Base-by-base conservation (phyloP, 805 yeast species). In the Zygosaccharomyces gambellarensis region DNA sequence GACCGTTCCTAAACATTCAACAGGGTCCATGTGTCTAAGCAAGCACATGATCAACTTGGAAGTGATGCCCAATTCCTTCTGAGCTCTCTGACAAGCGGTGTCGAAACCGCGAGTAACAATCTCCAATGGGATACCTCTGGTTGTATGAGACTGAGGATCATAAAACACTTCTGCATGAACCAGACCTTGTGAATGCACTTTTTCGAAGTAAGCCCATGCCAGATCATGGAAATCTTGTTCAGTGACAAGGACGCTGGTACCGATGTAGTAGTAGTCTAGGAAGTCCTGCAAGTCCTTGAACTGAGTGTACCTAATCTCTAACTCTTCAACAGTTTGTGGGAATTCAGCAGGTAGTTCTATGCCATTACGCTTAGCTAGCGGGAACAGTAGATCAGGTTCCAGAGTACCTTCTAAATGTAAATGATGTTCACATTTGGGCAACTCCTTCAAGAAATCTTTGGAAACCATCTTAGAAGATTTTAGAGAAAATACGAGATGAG, bases 401-500 rank as follows among this genome's bases (percentile, higher is more conserved):
- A 87, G 67, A 36, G 95, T 85, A 30, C 95, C 95, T 71, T 87
- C 95, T 40, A 87, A 65, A 68, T 87, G 95, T 52, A 87, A 79
- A 63, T 87, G 95, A 64, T 87, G 92, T 66, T 87, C 95, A 71
- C 94, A 87, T 68, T 87, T 87, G 50, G 95, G 95, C 45, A 87
- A 72, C 57, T 83, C 92, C 36, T 67, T 71, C 43, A 86, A 74
- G 65, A 85, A 86, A 50, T 65, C 59, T 47, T 31, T 45, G 21
- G 63, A 54, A 14, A 60, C 65, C 39, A 32, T 25, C 38, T 34
- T 17, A 11, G 36, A n/a, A 12, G 34, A 32, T 4, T 12, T 23
- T 11, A n/a, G 31, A 14, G 28, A 28, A 9, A 17, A 1, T 39
- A n/a, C 10, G 34, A 6, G 31, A 39, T 36, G 30, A 5, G 44